These are phyloP conservation scores for Pseudocercospora fijiensis DNA, from an alignment of 2,329 filamentous ascomycete species.

Conservation along the genomic window DNA sequence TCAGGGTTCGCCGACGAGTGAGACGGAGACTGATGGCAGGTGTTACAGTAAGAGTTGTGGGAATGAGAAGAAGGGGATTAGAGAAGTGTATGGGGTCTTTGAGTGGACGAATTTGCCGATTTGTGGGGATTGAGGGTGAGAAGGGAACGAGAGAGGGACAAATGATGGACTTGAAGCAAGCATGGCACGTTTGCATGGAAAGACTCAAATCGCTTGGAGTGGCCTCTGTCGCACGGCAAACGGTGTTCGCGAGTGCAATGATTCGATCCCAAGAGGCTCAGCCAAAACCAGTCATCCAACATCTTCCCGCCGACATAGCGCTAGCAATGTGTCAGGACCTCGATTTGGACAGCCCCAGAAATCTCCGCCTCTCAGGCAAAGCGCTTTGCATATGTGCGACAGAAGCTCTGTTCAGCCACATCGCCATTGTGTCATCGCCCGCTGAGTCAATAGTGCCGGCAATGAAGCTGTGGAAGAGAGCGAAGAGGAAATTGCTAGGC, in stretches of 20 bases:
- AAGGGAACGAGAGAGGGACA: background rate
- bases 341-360: background rate
- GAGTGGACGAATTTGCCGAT: background rate
- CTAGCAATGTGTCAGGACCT: background rate
- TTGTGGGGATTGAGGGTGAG: background rate
- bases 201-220: background rate
- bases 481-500: too few relatives aligned
- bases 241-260: background rate
- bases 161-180: background rate
- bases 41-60: conserved; percentile 1
- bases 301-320: background rate
- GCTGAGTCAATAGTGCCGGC: too few relatives aligned
- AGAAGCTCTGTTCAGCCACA: background rate
- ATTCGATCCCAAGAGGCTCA: background rate
- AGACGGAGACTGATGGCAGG: background rate
- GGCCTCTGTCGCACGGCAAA: background rate
- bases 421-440: too few relatives aligned
- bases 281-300: background rate
- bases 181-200: background rate
- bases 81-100: background rate
- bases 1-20: background rate
- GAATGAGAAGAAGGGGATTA: background rate
- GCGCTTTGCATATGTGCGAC: background rate
- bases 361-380: background rate
- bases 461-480: background rate